These are phyloP conservation scores for Cydonia oblonga DNA, from an alignment of 331 rosid species.

Conservation along the genomic window DNA sequence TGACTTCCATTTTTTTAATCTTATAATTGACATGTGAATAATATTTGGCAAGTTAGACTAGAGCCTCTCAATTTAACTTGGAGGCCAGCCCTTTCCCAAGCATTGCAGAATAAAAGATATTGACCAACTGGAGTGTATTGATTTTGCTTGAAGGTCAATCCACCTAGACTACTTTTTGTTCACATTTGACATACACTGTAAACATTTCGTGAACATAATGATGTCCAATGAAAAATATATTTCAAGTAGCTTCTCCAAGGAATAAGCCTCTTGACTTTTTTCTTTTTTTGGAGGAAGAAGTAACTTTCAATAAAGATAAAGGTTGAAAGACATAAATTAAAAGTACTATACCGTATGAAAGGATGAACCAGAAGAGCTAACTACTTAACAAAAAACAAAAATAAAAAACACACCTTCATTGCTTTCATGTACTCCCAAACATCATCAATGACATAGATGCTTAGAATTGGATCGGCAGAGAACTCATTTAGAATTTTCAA, in stretches of 20 bases:
- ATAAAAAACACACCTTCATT: conserved; percentile 52
- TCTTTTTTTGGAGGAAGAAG: background rate
- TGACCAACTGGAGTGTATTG: background rate
- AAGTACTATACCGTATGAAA: background rate
- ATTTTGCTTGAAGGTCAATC: background rate
- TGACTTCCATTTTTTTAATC: background rate
- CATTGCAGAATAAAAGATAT: background rate
- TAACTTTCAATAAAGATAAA: background rate
- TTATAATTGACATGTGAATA: background rate
- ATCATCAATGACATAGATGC: conserved; percentile 85
- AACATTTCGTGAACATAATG: background rate
- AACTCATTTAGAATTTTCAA: conserved; percentile 86
- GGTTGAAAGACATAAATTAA: background rate
- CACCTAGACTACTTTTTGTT: background rate
- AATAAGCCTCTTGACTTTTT: background rate
- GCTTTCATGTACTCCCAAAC: conserved; percentile 98
- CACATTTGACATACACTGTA: background rate
- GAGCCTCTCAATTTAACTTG: background rate
- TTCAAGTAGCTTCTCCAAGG: background rate
- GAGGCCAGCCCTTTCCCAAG: background rate
- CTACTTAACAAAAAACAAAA: background rate
- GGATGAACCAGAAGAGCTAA: background rate
- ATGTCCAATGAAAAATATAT: background rate
- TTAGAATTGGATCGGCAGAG: conserved; percentile 79
- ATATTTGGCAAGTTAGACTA: background rate